A percentile compares a stretch with the other conserved stretches of the same genome.
Conservation (phyloP, 305 asterid species). For the Fraxinus sp. region DNA sequence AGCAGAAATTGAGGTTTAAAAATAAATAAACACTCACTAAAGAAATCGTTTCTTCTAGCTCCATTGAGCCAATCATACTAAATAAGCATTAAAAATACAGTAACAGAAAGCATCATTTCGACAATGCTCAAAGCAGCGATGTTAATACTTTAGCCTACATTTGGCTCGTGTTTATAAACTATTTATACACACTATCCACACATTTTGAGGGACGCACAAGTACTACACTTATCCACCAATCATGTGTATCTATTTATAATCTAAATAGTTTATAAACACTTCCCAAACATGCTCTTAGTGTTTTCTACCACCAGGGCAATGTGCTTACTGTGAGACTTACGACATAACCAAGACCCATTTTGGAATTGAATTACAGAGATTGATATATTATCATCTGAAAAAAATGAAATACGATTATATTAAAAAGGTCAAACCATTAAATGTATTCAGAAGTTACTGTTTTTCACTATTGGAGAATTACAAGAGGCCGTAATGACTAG, state of each 20-base stretch:
- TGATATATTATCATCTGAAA: constrained; percentile 9
- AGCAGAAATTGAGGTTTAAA: constrained; percentile 3
- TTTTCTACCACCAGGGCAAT: background rate
- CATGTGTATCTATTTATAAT: background rate
- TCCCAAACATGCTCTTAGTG: background rate
- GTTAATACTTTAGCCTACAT: background rate
- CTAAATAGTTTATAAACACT: background rate
- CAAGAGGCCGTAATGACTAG: background rate
- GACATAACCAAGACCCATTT: background rate
- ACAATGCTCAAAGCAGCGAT: constrained; percentile 12
- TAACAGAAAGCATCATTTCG: background rate
- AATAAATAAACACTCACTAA: background rate
- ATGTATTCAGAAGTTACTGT: background rate
- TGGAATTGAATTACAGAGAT: background rate
- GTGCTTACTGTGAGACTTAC: background rate
- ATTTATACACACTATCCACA: background rate
- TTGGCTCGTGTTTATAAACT: background rate
- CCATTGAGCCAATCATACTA: constrained; percentile 6
- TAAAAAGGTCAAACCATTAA: background rate
- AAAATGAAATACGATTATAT: background rate
- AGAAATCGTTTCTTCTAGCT: constrained; percentile 2
- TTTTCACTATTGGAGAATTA: background rate
- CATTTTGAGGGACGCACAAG: too few relatives aligned
- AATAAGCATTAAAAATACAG: constrained; percentile 11
- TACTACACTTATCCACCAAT: background rate